These are phyloP conservation scores for Aspergillus alliaceus DNA, from an alignment of 2,329 filamentous ascomycete genomes.

Conservation along the genomic window DNA sequence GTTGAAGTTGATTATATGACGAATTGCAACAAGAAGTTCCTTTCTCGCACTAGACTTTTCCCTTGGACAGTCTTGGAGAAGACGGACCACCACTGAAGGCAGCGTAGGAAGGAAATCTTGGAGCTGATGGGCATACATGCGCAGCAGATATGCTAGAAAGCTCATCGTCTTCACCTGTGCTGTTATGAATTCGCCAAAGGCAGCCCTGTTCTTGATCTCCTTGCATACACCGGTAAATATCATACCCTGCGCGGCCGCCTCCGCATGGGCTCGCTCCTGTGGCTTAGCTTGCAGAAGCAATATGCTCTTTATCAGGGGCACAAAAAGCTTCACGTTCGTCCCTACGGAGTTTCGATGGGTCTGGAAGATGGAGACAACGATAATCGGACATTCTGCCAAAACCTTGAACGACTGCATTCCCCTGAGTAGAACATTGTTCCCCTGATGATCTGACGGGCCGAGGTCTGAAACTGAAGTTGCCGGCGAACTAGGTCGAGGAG, in stretches of 20 bases:
- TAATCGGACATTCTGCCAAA: conserved; percentile 94
- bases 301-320: conserved; percentile 89
- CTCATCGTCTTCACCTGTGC: conserved; percentile 99
- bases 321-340: conserved; percentile 85
- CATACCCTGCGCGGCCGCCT: conserved; percentile 74
- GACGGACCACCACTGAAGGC: conserved; percentile 83
- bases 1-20: conserved; percentile 99
- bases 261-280: conserved; percentile 85
- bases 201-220: conserved; percentile 87
- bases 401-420: conserved; percentile 99
- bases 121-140: conserved; percentile 83
- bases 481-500: conserved; percentile 85
- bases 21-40: conserved; percentile 90
- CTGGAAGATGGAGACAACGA: conserved; percentile 97
- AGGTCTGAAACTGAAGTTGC: conserved; percentile 78
- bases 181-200: conserved; percentile 96
- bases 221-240: conserved; percentile 92
- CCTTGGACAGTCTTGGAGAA: conserved; percentile 89
- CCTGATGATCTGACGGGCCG: conserved; percentile 72
- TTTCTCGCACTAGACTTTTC: conserved; percentile 94
- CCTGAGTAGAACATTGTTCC: conserved; percentile 76
- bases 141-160: conserved; percentile 87
- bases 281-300: conserved; percentile 86
- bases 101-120: conserved; percentile 83
- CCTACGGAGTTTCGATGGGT: conserved; percentile 78